Base-by-base conservation (phyloP, 2,329 filamentous ascomycete genomes). In the Monilinia fructicola region DNA sequence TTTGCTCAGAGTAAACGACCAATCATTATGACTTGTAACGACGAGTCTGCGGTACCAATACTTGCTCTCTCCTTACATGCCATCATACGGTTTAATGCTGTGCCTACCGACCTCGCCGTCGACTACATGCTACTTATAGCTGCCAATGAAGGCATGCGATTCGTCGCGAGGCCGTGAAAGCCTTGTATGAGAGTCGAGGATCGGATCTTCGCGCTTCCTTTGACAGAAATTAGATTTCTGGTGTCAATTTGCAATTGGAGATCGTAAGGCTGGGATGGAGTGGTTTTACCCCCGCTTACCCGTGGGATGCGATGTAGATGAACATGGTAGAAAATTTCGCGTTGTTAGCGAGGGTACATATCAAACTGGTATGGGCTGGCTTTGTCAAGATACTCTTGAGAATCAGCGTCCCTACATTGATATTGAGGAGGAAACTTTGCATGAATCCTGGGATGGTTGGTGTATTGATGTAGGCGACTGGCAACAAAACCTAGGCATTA, bases 231-330 rank as follows among this genome's bases (percentile, higher is more conserved):
- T 99, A 38, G 89, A 96, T 76, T 95, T 96, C 76, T 99, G 94
- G 94, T 99, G 96, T 76, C 95, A 99, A 76, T 93, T 98, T 78
- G 92, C 90, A 0, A 87, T 99, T 12, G 96, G 95, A 6, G 95
- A 97, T 75, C 83, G 87, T n/a, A 90, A 90, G 72, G 90, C 91
- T 26, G 94, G 95, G 0, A 85, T 96, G 54, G 91, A 94, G 73
- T 99, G 96, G 94, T 91, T 96, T 73, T 88, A 90, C 72, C 86
- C 89, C 58, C 84, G 89, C 66, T 94, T 89, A 87, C 90, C 91
- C 11, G 85, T 83, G 54, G 90, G 90, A 0, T 82, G 82, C 31
- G 90, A 94, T 73, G 74, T 88, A 3, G 88, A 94, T 72, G 81
- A 85, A 63, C 77, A 88, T 54, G 89, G 90, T 2, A 83, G 90